phyloP scores from a whole-genome alignment of 2,329 filamentous ascomycete species.

The Botrytis byssoidea region DNA sequence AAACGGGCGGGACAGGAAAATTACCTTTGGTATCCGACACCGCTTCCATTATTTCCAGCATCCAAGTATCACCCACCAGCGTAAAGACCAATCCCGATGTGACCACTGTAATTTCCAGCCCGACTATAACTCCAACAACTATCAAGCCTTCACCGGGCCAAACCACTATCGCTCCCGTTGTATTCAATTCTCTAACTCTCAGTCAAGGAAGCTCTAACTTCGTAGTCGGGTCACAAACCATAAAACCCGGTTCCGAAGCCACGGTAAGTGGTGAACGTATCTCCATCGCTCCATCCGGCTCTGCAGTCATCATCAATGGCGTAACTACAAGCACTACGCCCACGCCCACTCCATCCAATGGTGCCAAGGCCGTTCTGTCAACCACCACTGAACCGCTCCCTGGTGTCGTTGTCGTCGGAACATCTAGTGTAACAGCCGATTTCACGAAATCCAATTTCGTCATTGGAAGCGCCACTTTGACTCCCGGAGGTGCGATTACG shows the following conservation, averaged over 20 bases:
- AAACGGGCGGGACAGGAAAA: background rate
- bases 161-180: conserved; percentile 24
- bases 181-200: conserved; percentile 30
- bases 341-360: background rate
- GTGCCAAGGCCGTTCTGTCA: background rate
- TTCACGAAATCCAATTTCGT: conserved; percentile 21
- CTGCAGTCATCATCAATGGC: conserved; percentile 30
- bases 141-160: conserved; percentile 15
- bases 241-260: conserved; percentile 31
- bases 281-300: conserved; percentile 27
- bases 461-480: conserved; percentile 24
- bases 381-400: conserved; percentile 17
- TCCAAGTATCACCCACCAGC: background rate
- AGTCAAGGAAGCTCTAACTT: conserved; percentile 27
- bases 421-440: conserved; percentile 29
- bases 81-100: background rate
- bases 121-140: conserved; percentile 10
- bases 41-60: background rate
- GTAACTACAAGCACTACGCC: conserved; percentile 19
- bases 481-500: conserved; percentile 24
- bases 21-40: background rate
- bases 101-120: background rate
- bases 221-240: conserved; percentile 32
- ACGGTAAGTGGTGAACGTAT: conserved; percentile 31
- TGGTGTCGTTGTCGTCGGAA: conserved; percentile 28